Percentiles rank a stretch among this genome's conserved stretches.
These are phyloP conservation scores for Coemansia sp. DNA, from an alignment of 192 early-diverging fungal genomes.

Conservation along the genomic window DNA sequence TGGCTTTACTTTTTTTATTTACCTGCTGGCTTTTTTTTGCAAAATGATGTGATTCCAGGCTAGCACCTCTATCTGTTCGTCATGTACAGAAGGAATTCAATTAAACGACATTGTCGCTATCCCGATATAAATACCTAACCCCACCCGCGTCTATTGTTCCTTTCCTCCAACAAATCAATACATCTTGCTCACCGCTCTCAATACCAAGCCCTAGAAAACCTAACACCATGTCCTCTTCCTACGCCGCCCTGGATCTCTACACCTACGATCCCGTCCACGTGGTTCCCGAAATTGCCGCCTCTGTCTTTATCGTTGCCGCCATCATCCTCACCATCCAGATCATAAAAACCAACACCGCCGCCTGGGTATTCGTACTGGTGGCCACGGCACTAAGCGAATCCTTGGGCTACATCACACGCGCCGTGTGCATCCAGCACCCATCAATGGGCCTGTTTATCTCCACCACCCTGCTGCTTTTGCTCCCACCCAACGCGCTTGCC, in stretches of 20 bases:
- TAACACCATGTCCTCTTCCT: not conserved
- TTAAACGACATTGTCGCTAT: too few relatives aligned
- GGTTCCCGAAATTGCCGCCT: slow-evolving; percentile 31
- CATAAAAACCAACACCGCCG: slow-evolving; percentile 4
- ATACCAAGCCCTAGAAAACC: not conserved
- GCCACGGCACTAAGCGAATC: slow-evolving; percentile 46
- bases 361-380: slow-evolving; percentile 38
- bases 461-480: slow-evolving; percentile 44
- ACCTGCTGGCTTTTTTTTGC: too few relatives aligned
- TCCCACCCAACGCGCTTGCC: slow-evolving; percentile 55
- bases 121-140: too few relatives aligned
- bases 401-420: slow-evolving; percentile 41
- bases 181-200: too few relatives aligned
- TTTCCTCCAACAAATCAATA: too few relatives aligned
- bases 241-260: slow-evolving; percentile 21
- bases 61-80: too few relatives aligned
- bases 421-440: slow-evolving; percentile 36
- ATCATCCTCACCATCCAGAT: slow-evolving; percentile 11
- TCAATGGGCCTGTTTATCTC: slow-evolving; percentile 37
- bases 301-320: slow-evolving; percentile 12
- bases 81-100: too few relatives aligned
- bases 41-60: too few relatives aligned
- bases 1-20: too few relatives aligned
- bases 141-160: too few relatives aligned
- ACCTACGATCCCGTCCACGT: slow-evolving; percentile 37